Evolutionary conservation across 2,329 filamentous ascomycete species (phyloP).

Genomic region (Basipetospora chlamydospora): DNA sequence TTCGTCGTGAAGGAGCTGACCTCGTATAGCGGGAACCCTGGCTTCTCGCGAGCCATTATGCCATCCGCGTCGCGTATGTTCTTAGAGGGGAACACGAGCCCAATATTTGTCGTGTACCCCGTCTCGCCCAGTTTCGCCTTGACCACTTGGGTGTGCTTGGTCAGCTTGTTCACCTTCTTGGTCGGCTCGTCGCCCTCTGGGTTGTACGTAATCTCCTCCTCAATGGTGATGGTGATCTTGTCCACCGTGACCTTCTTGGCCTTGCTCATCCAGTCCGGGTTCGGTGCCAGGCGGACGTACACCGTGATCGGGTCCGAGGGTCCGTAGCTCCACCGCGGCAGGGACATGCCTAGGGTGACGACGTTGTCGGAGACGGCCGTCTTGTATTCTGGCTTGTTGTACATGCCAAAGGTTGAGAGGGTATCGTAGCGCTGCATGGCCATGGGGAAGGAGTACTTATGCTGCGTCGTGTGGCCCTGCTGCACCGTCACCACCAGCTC

Average conservation of each 20-base stretch:
- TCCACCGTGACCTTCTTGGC: slow-evolving; percentile 85
- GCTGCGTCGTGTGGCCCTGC: slow-evolving; percentile 73
- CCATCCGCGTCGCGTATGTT: slow-evolving; percentile 79
- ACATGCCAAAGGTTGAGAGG: slow-evolving; percentile 97
- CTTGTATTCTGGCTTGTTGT: slow-evolving; percentile 85
- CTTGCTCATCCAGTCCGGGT: slow-evolving; percentile 81
- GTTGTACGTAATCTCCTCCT: slow-evolving; percentile 98
- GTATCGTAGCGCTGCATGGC: slow-evolving; percentile 91
- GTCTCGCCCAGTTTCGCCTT: slow-evolving; percentile 77
- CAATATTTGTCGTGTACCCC: slow-evolving; percentile 85
- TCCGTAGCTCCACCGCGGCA: slow-evolving; percentile 93
- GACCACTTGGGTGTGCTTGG: slow-evolving; percentile 69
- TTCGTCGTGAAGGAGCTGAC: slow-evolving; percentile 87
- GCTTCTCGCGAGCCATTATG: slow-evolving; percentile 69
- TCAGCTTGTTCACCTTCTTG: slow-evolving; percentile 74
- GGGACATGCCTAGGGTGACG: slow-evolving; percentile 78
- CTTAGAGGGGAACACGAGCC: slow-evolving; percentile 78
- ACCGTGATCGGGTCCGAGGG: slow-evolving; percentile 90
- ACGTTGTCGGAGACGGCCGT: slow-evolving; percentile 79
- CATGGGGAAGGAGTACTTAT: slow-evolving; percentile 82
- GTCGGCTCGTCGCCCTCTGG: slow-evolving; percentile 92
- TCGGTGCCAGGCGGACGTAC: slow-evolving; percentile 86
- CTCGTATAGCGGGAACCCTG: slow-evolving; percentile 78
- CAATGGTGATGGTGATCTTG: slow-evolving; percentile 84
- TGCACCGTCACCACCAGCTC: slow-evolving; percentile 93